These are phyloP conservation scores for Paraphoma sp. DNA, from an alignment of 2,329 filamentous ascomycete species.

Conservation along the genomic window DNA sequence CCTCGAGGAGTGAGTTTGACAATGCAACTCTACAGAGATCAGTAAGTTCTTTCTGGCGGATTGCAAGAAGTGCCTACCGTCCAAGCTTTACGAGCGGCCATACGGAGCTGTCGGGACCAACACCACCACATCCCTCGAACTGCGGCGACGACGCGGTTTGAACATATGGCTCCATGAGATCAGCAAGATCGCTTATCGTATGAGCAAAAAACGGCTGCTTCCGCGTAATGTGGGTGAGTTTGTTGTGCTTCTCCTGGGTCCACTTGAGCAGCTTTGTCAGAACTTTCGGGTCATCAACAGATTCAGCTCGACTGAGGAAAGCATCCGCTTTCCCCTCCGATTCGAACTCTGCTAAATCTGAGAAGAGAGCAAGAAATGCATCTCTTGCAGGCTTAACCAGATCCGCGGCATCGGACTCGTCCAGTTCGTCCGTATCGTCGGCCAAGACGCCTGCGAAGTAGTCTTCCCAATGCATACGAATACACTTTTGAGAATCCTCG, in stretches of 20 bases:
- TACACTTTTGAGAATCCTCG: not conserved
- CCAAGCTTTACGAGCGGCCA: not conserved
- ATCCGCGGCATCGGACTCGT: not conserved
- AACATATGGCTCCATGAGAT: not conserved
- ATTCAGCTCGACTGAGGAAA: not conserved
- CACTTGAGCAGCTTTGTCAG: not conserved
- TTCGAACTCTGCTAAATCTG: not conserved
- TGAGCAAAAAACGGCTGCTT: not conserved
- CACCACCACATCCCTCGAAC: not conserved
- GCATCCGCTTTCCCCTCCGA: not conserved
- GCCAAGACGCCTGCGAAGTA: not conserved
- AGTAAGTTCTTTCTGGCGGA: not conserved
- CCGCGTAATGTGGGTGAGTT: not conserved
- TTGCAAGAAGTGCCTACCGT: not conserved
- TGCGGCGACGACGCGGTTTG: not conserved
- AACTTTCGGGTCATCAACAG: not conserved
- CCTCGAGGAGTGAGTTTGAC: not conserved
- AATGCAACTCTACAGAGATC: not conserved
- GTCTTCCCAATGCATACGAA: not conserved
- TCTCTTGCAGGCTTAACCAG: not conserved
- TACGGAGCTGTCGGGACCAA: not conserved
- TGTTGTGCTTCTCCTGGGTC: not conserved
- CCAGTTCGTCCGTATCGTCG: not conserved
- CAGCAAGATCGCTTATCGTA: not conserved
- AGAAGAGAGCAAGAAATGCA: not conserved